Percentiles rank a stretch among this genome's conserved stretches.
Conservation (phyloP, 352 stramenopile species). For the Globisporangium viniferum region DNA sequence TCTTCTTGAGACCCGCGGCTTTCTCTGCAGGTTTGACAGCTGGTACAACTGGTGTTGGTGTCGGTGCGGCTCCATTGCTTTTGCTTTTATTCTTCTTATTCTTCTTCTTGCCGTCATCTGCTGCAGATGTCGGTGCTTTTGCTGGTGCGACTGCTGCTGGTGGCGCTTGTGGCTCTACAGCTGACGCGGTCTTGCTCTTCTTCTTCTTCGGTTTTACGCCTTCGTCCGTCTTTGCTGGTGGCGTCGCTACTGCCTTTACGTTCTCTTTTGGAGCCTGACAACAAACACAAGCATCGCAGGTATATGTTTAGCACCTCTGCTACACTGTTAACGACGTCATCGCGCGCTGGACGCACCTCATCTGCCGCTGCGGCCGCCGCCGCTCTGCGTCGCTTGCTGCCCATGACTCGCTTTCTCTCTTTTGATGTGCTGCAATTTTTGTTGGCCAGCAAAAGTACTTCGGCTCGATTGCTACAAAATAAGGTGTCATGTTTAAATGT, state of each 20-base stretch:
- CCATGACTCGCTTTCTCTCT: conserved; percentile 11
- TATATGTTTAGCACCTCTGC: neutral
- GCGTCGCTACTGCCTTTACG: neutral
- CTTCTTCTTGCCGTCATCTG: conserved; percentile 35
- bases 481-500: neutral
- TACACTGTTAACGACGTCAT: neutral
- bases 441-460: conserved; percentile 7
- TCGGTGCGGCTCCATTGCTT: neutral
- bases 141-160: neutral
- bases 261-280: neutral
- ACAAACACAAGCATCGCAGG: too few species aligned
- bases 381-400: conserved; percentile 22
- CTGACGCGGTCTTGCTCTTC: conserved; percentile 13
- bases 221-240: neutral
- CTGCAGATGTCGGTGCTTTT: neutral
- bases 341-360: conserved; percentile 11
- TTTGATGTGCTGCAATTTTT: conserved; percentile 4
- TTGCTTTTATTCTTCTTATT: conserved; percentile 59
- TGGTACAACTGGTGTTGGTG: neutral
- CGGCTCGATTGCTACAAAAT: conserved; percentile 1
- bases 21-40: neutral
- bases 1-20: conserved; percentile 8
- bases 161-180: neutral
- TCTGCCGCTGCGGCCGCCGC: neutral
- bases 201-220: conserved; percentile 7